Percentiles rank a stretch among this genome's conserved stretches.
phyloP scores from a whole-genome alignment of 75 land plant species.

The Picea glauca region DNA sequence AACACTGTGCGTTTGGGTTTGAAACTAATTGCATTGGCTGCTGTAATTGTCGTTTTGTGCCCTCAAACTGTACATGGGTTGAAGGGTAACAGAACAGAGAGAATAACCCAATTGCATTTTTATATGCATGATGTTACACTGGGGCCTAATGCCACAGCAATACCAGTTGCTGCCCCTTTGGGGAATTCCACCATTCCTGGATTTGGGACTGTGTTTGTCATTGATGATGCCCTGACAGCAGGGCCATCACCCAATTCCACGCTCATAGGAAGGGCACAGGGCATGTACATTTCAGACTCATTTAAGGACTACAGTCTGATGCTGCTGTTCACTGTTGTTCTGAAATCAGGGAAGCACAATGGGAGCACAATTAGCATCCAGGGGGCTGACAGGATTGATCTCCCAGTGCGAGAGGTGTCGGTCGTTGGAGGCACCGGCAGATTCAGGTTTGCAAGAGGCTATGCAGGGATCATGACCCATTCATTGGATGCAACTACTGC shows the following conservation, averaged over 20 bases:
- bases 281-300: constrained; percentile 16
- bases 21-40: constrained; percentile 1
- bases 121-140: constrained; percentile 33
- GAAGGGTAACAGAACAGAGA: constrained; percentile 7
- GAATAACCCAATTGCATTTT: background rate
- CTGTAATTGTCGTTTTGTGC: background rate
- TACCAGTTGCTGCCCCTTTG: constrained; percentile 19
- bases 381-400: constrained; percentile 9
- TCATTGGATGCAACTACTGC: constrained; percentile 1
- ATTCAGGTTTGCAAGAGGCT: constrained; percentile 21
- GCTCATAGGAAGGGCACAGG: constrained; percentile 24
- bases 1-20: background rate
- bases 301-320: background rate
- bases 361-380: constrained; percentile 19
- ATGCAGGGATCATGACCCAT: constrained; percentile 19
- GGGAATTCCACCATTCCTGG: constrained; percentile 5
- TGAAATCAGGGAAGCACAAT: constrained; percentile 16
- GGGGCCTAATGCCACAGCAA: constrained; percentile 18
- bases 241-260: constrained; percentile 16
- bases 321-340: constrained; percentile 11
- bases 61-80: constrained; percentile 3
- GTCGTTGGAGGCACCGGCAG: constrained; percentile 19
- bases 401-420: constrained; percentile 16
- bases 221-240: constrained; percentile 21
- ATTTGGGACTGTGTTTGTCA: constrained; percentile 16